phyloP scores from a whole-genome alignment of 2,329 filamentous ascomycete genomes.

The Tolypocladium tundrense region DNA sequence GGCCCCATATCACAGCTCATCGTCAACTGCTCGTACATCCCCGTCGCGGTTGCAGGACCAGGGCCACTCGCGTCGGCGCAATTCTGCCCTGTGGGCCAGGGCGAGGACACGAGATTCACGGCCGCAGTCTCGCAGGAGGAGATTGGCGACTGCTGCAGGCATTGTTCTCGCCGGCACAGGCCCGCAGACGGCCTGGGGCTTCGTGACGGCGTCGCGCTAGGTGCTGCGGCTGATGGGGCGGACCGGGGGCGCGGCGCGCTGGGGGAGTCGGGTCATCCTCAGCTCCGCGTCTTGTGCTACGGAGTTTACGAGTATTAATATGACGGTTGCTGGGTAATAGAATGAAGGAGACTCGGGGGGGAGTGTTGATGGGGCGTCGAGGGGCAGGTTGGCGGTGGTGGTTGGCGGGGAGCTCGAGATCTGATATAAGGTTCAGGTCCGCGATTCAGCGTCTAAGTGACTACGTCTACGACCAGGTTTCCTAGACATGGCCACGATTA shows the following conservation, averaged over 20 bases:
- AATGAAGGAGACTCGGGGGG: not conserved
- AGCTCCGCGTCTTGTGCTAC: not conserved
- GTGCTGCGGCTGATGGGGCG: not conserved
- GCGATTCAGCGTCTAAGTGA: no score
- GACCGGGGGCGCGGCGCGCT: not conserved
- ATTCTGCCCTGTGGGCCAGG: not conserved
- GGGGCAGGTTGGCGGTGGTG: not conserved
- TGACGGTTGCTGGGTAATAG: not conserved
- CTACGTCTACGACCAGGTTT: no score
- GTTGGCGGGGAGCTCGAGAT: no score
- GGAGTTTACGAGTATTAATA: not conserved
- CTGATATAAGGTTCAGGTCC: no score
- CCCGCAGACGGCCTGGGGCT: not conserved
- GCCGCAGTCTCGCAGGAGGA: not conserved
- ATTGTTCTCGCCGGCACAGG: not conserved
- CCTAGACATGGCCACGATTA: no score
- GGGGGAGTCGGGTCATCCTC: not conserved
- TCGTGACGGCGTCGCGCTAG: constrained; percentile 1
- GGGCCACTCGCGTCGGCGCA: not conserved
- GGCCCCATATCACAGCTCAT: not conserved
- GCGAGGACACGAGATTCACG: not conserved
- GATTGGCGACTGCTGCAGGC: not conserved
- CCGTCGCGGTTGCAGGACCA: not conserved
- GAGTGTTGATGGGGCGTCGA: no score
- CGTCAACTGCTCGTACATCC: not conserved